Evolutionary conservation across 306 rosid genomes (phyloP), one percentile per base, ranked within the genome.

Genomic region (Quercus parvula): DNA sequence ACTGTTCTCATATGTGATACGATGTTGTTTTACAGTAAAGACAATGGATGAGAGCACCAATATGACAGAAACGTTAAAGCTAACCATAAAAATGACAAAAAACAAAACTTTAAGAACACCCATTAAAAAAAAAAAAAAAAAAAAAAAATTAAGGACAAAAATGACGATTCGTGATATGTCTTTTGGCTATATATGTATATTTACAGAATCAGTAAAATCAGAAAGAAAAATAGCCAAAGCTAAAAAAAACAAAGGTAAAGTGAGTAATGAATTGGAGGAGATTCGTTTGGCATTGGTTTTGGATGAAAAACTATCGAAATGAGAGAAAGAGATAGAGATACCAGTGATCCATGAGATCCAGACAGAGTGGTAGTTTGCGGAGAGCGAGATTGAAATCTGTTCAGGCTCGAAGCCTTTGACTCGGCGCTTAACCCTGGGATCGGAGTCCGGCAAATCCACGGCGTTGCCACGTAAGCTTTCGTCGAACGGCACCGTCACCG

Each of bases 261-360:
- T n/a, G 57, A n/a, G 58, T 6, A 38, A 38, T 38, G 44, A 38
- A 38, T 38, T 38, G 44, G 2, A 38, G 44, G 44, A 38, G 11
- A 8, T 41, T 41, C 3, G 46, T 25, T n/a, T 56, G 1, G 9
- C 11, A 41, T 41, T 41, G 1, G 46, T 25, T n/a, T 56, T 56
- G 1, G 9, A 17, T 63, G 44, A 70, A 5, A 49, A 24, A 38
- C 8, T 72, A 18, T 28, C 9, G 69, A 22, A 25, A 22, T 9
- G 8, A 20, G 33, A 19, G 15, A 38, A 28, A 54, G 15, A 7
- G 58, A n/a, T 22, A 6, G 14, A 56, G 3, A 56, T 52, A 89
- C 98, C 98, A 66, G 98, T 90, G 76, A 93, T 30, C 97, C 98
- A 93, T 15, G 97, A 88, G 56, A 91, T 74, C 98, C 98, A 93